Conservation (phyloP, 2,329 filamentous ascomycete genomes). For the Magnaporthales sp. region DNA sequence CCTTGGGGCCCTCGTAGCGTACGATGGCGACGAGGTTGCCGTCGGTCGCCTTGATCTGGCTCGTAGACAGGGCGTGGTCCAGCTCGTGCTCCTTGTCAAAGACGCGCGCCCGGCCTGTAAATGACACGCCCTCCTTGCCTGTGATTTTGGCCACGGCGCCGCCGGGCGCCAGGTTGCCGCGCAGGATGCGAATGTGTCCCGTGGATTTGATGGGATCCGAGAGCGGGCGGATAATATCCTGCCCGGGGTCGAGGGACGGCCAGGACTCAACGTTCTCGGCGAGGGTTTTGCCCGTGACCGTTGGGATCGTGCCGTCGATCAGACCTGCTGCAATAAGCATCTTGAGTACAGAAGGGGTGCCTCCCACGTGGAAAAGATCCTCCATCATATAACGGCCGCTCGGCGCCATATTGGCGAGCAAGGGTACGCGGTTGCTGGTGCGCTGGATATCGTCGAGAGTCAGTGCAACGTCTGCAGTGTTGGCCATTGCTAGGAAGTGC, state of each 20-base stretch:
- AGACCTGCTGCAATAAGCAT: slow-evolving; percentile 68
- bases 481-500: slow-evolving; percentile 85
- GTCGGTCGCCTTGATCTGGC: slow-evolving; percentile 62
- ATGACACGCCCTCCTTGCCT: slow-evolving; percentile 80
- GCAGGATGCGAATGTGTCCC: slow-evolving; percentile 82
- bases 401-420: slow-evolving; percentile 78
- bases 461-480: slow-evolving; percentile 68
- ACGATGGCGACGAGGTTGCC: slow-evolving; percentile 89
- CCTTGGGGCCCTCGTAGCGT: slow-evolving; percentile 88
- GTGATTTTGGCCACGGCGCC: slow-evolving; percentile 92
- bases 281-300: slow-evolving; percentile 77
- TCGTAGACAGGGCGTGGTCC: slow-evolving; percentile 66
- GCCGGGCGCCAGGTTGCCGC: slow-evolving; percentile 75
- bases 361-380: slow-evolving; percentile 78
- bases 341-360: slow-evolving; percentile 79
- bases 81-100: slow-evolving; percentile 80
- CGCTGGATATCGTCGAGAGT: slow-evolving; percentile 77
- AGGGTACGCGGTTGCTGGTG: slow-evolving; percentile 74
- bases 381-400: slow-evolving; percentile 77
- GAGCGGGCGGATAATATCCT: slow-evolving; percentile 75
- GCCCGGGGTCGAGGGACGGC: slow-evolving; percentile 68
- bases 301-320: slow-evolving; percentile 69
- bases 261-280: slow-evolving; percentile 71
- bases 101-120: slow-evolving; percentile 71
- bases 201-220: slow-evolving; percentile 79